Percentiles rank a stretch among this genome's conserved stretches.
Conservation (phyloP, 2,329 filamentous ascomycete genomes). For the Epichloe baconii region DNA sequence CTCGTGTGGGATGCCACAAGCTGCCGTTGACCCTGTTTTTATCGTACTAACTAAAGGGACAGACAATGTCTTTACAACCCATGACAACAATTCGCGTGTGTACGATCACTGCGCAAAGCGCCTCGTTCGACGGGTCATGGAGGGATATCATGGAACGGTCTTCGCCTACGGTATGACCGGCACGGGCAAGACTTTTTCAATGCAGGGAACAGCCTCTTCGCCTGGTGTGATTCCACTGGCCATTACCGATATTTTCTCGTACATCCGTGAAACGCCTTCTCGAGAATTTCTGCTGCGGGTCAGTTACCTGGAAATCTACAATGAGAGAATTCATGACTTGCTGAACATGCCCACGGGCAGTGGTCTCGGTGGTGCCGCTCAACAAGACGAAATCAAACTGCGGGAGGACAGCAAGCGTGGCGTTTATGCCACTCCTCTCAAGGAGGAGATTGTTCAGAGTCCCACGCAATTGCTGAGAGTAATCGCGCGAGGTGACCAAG, state of each 20-base stretch:
- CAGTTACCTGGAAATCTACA: constrained; percentile 98
- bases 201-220: constrained; percentile 93
- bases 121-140: constrained; percentile 91
- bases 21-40: not conserved
- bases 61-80: constrained; percentile 94
- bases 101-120: constrained; percentile 93
- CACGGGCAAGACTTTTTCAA: constrained; percentile 97
- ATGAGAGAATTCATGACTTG: constrained; percentile 91
- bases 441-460: constrained; percentile 97
- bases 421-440: constrained; percentile 89
- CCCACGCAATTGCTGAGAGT: constrained; percentile 90
- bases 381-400: constrained; percentile 89
- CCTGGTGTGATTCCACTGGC: constrained; percentile 94
- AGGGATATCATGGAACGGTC: constrained; percentile 95
- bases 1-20: not conserved
- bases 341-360: constrained; percentile 58
- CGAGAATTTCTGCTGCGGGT: constrained; percentile 89
- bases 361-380: constrained; percentile 37
- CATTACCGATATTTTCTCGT: constrained; percentile 98
- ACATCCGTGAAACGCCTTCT: constrained; percentile 91
- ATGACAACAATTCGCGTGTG: constrained; percentile 88
- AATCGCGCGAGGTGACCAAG: constrained; percentile 86
- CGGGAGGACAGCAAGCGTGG: constrained; percentile 93
- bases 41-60: constrained; percentile 7
- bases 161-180: constrained; percentile 99